Evolutionary conservation across 768 basidiomycete genomes (phyloP).

Genomic region (Macrolepiota fuliginosa): DNA sequence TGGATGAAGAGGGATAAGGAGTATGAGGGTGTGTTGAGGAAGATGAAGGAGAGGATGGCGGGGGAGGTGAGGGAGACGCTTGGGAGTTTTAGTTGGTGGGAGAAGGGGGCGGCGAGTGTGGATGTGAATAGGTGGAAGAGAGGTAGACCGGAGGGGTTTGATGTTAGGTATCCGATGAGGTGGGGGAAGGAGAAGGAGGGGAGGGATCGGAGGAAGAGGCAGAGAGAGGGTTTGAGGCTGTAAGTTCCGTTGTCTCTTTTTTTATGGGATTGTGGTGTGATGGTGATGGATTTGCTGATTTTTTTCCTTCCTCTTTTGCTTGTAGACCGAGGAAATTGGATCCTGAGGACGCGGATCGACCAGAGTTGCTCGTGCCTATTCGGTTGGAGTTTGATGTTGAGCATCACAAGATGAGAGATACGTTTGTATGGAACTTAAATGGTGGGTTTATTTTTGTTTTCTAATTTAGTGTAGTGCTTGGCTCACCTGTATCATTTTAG

Average conservation of each 20-base stretch:
- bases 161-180: constrained; percentile 45
- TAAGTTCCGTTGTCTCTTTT: constrained; percentile 42
- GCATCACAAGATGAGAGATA: constrained; percentile 90
- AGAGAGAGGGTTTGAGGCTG: constrained; percentile 72
- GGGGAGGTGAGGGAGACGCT: constrained; percentile 49
- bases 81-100: constrained; percentile 56
- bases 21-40: constrained; percentile 48
- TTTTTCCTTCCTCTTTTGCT: constrained; percentile 12
- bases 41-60: constrained; percentile 50
- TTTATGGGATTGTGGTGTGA: not conserved
- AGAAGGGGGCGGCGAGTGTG: constrained; percentile 45
- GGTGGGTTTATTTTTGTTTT: constrained; percentile 50
- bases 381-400: constrained; percentile 97
- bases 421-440: constrained; percentile 95
- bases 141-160: constrained; percentile 44
- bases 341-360: constrained; percentile 52
- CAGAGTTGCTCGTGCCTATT: constrained; percentile 89
- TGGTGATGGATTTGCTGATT: constrained; percentile 5
- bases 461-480: not conserved
- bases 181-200: constrained; percentile 22
- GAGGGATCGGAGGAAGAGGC: constrained; percentile 50
- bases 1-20: constrained; percentile 68
- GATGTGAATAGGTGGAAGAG: constrained; percentile 37
- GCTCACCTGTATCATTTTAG: constrained; percentile 34
- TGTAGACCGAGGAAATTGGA: constrained; percentile 60